Base-by-base conservation (phyloP, 305 asterid genomes). In the Fraxinus latifolia region DNA sequence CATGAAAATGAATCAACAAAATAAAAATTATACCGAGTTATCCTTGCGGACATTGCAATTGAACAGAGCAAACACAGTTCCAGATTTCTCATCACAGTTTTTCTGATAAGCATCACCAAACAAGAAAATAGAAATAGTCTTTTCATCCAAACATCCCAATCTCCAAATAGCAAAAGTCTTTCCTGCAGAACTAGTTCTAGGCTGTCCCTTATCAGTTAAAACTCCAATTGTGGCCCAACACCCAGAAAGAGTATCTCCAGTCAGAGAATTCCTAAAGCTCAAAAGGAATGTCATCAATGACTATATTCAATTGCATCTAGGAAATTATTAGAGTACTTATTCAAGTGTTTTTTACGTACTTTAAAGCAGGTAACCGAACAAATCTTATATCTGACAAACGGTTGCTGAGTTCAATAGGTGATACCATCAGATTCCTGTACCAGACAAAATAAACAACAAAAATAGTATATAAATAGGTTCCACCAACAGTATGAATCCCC, bases 171-270 rank as follows among this genome's bases (percentile, higher is more conserved):
- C 86, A 42, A 88, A 94, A n/a, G 88, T 36, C 87, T 95, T 91
- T 78, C 99, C 99, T n/a, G 94, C 93, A 62, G 99, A 91, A 88
- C 99, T 93, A 77, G 86, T 92, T 86, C 91, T 91, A 23, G 86
- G 90, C 15, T 42, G 77, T 32, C 97, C 97, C 85, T 83, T 93
- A 87, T 91, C 98, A 9, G 80, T 87, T 86, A 94, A 83, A 84
- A 94, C 87, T 55, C 97, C 99, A 80, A 92, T 88, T 33, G 99
- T 95, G 39, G 91, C 97, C 99, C 99, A 95, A 87, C 96, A 94
- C 58, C 99, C 99, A 23, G 94, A 85, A 37, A 94, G 93, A 77
- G 95, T 88, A 80, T 93, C 97, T 72, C 98, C 98, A 27, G 15
- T 80, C 39, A 95, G 84, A 82, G 85, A 85, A 85, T 88, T 89